These are phyloP conservation scores for Phytophthora foliorum DNA, from an alignment of 352 stramenopile species.

Conservation along the genomic window DNA sequence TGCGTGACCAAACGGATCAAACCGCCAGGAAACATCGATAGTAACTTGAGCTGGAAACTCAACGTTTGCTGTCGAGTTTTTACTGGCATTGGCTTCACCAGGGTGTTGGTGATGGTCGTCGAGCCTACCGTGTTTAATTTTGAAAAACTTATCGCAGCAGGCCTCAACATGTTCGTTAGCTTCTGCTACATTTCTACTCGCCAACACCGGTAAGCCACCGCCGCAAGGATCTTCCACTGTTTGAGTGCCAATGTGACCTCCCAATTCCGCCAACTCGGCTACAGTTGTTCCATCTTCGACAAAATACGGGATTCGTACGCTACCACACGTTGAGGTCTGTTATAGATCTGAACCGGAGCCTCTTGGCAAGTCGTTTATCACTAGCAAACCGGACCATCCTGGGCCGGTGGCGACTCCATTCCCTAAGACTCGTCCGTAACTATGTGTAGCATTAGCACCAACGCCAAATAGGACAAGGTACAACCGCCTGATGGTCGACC, in stretches of 20 bases:
- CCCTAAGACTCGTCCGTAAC: neutral
- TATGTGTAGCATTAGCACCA: slow-evolving; percentile 6
- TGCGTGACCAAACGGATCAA: neutral
- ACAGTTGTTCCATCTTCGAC: slow-evolving; percentile 24
- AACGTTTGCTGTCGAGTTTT: neutral
- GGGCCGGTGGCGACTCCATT: slow-evolving; percentile 5
- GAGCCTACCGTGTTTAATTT: no score
- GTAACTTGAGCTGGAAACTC: neutral
- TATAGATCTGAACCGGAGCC: slow-evolving; percentile 11
- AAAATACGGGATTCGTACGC: neutral
- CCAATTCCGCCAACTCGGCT: slow-evolving; percentile 14
- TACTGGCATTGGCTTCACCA: neutral
- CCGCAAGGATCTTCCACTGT: neutral
- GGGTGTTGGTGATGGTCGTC: neutral
- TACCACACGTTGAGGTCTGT: neutral
- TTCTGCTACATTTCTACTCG: no score
- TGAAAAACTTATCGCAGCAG: no score
- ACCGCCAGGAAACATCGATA: neutral
- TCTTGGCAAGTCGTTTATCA: neutral
- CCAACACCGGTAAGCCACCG: neutral
- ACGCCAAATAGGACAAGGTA: no score
- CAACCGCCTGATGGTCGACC: no score
- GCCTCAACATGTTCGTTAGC: neutral
- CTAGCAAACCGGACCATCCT: neutral
- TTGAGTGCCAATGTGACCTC: neutral